A percentile compares a stretch with the other conserved stretches of the same genome.
These are phyloP conservation scores for Monosporascus sp. DNA, from an alignment of 2,329 filamentous ascomycete genomes.

Conservation along the genomic window DNA sequence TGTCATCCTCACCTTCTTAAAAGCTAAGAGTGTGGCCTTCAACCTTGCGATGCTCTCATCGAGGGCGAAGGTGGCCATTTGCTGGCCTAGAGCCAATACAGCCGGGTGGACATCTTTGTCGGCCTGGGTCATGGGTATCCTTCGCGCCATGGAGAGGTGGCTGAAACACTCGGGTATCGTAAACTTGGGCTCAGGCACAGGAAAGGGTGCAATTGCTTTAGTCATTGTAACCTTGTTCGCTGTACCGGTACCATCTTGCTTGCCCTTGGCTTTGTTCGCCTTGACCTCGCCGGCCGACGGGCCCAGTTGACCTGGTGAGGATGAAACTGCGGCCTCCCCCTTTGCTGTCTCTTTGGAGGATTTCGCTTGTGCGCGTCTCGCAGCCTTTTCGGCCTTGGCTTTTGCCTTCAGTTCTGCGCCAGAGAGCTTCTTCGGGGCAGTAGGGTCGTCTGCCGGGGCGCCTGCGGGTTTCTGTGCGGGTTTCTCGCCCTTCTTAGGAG, in stretches of 20 bases:
- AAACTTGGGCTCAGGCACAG: slow-evolving; percentile 52
- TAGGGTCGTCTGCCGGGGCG: slow-evolving; percentile 7
- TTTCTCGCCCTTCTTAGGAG: slow-evolving; percentile 5
- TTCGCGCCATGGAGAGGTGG: slow-evolving; percentile 67
- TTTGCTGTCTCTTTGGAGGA: slow-evolving; percentile 42
- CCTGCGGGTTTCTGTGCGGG: background rate
- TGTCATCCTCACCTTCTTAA: slow-evolving; percentile 64
- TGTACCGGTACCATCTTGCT: slow-evolving; percentile 35
- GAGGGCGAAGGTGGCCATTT: slow-evolving; percentile 83
- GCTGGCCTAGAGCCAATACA: slow-evolving; percentile 77
- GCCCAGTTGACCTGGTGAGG: slow-evolving; percentile 29
- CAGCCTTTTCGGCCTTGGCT: slow-evolving; percentile 87
- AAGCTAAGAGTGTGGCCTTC: slow-evolving; percentile 80
- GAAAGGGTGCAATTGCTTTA: slow-evolving; percentile 30
- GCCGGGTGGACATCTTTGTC: slow-evolving; percentile 80
- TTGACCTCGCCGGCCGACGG: slow-evolving; percentile 37
- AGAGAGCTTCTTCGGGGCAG: slow-evolving; percentile 51
- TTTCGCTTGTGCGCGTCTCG: slow-evolving; percentile 70
- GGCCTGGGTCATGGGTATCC: slow-evolving; percentile 50
- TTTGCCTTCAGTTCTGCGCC: slow-evolving; percentile 81
- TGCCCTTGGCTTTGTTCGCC: slow-evolving; percentile 40
- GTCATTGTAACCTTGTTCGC: slow-evolving; percentile 22
- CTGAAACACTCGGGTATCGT: slow-evolving; percentile 70
- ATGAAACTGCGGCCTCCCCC: slow-evolving; percentile 27
- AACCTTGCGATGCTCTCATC: slow-evolving; percentile 86